phyloP scores from a whole-genome alignment of 192 early-diverging fungal genomes.

The Neocallimastix lanati region DNA sequence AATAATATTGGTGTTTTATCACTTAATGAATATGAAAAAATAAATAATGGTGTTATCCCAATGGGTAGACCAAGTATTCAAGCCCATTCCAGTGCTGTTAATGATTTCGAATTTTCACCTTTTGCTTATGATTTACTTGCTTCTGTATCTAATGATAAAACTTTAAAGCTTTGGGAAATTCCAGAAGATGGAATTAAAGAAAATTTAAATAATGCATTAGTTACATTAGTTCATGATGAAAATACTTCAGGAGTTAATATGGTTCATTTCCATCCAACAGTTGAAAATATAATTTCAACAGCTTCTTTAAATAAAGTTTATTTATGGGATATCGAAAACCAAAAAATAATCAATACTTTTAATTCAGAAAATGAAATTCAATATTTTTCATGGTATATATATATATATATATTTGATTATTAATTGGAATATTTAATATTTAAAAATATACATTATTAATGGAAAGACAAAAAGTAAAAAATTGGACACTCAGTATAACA shows the following conservation, averaged over 20 bases:
- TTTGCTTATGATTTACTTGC: neutral
- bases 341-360: constrained; percentile 5
- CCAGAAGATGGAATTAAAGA: neutral
- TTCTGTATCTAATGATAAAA: neutral
- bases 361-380: constrained; percentile 19
- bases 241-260: constrained; percentile 6
- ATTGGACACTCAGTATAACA: too few species aligned
- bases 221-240: neutral
- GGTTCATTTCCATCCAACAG: constrained; percentile 24
- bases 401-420: too few species aligned
- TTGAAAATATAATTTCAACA: constrained; percentile 21
- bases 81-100: neutral
- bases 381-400: constrained; percentile 24
- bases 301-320: constrained; percentile 18
- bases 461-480: too few species aligned
- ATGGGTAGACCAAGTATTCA: neutral
- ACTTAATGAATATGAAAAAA: neutral
- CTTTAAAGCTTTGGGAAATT: neutral
- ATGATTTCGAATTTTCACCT: neutral
- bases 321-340: constrained; percentile 24
- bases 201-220: neutral
- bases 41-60: neutral
- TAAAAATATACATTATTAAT: too few species aligned
- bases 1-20: neutral
- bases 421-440: too few species aligned